Evolutionary conservation across 2,329 filamentous ascomycete species (phyloP), one percentile per base, ranked within the genome.

Genomic region (Pseudomassariella vexata): DNA sequence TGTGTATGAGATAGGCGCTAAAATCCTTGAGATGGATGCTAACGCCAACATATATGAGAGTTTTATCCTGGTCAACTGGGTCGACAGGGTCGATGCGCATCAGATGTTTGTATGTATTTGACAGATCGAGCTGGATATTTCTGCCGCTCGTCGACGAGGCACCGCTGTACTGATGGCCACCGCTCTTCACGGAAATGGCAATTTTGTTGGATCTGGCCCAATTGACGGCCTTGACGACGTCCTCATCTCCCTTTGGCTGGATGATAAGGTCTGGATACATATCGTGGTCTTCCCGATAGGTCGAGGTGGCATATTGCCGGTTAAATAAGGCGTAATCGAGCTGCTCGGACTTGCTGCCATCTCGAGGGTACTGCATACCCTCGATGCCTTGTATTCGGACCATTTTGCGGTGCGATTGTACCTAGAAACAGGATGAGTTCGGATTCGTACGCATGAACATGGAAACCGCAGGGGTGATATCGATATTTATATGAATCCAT

Each of bases 131-230:
- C 37, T 68, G 65, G 32, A 70, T 69, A 30, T 66, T 66, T 1
- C 53, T 50, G 4, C 51, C 56, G 16, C 53, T 46, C 0, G 65
- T 68, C 0, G 66, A 70, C 0, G 59, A 69, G 9, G 66, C 66
- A 14, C 66, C 66, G 30, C 61, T 65, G 41, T 70, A 70, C 39
- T 70, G 65, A 34, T 70, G 66, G 1, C 66, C 66, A 1, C 66
- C 66, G 2, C 54, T 68, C 36, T 56, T 60, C 35, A 70, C 57
- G 8, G 67, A 63, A 2, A 71, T 53, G 4, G 62, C 56, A 11
- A 65, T 49, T 3, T 57, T 57, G 30, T 59, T 50, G 4, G 53
- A 43, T 24, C 50, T 59, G 3, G 66, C 65, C 36, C 62, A 65
- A 24, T 57, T 52, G 6, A 70, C 41, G 3, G 58, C 49, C 6